Percentiles rank a stretch among this genome's conserved stretches.
Conservation (phyloP, 176 grass and related monocot species). For the Ananas comosus region DNA sequence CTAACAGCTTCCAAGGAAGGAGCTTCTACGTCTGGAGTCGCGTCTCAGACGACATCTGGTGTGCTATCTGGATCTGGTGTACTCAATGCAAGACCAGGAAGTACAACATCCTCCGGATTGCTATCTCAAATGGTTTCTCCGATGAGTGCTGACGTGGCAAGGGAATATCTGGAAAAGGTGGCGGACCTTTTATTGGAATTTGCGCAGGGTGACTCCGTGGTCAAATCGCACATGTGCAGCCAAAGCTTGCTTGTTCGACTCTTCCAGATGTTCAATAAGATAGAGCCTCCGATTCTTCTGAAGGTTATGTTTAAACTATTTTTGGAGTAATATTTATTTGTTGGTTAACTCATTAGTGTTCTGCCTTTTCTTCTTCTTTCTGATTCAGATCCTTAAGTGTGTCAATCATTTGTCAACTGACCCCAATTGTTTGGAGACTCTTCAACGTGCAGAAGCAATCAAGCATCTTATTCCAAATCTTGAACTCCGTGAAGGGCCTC, state of each 20-base stretch:
- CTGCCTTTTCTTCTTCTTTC: slow-evolving; percentile 13
- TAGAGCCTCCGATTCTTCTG: slow-evolving; percentile 86
- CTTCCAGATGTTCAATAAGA: slow-evolving; percentile 99
- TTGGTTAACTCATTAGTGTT: slow-evolving; percentile 4
- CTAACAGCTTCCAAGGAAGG: slow-evolving; percentile 67
- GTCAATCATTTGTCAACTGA: slow-evolving; percentile 97
- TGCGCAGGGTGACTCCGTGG: slow-evolving; percentile 75
- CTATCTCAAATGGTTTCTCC: slow-evolving; percentile 87
- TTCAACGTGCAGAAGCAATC: slow-evolving; percentile 97
- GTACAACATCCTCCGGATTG: slow-evolving; percentile 88
- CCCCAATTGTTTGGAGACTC: slow-evolving; percentile 91
- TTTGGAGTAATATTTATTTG: slow-evolving; percentile 9
- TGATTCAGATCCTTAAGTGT: slow-evolving; percentile 80
- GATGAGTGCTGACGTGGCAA: slow-evolving; percentile 88
- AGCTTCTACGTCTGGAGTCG: slow-evolving; percentile 76
- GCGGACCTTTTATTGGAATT: slow-evolving; percentile 98
- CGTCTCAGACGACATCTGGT: slow-evolving; percentile 89
- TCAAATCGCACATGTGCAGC: slow-evolving; percentile 80
- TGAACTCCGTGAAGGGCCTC: slow-evolving; percentile 80
- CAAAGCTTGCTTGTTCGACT: slow-evolving; percentile 74
- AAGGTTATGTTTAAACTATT: slow-evolving; percentile 49
- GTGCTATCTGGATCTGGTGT: slow-evolving; percentile 98
- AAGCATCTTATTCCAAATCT: slow-evolving; percentile 97
- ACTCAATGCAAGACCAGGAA: slow-evolving; percentile 95
- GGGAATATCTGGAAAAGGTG: slow-evolving; percentile 88